phyloP scores from a whole-genome alignment of 2,329 filamentous ascomycete species.

The Grosmannia serpens region DNA sequence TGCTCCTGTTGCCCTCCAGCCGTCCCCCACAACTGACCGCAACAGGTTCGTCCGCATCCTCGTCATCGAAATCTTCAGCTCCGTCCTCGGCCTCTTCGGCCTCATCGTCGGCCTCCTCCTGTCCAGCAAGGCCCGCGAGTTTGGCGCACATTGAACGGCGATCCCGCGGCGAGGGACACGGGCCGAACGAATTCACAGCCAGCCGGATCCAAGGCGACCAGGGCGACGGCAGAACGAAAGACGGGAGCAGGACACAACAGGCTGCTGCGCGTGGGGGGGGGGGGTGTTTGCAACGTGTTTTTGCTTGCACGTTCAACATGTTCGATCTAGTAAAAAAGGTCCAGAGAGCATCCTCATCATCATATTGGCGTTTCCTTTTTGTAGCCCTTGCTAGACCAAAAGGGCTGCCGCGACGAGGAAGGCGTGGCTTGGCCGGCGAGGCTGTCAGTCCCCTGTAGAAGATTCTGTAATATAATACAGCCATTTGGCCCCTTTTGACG shows the following conservation, averaged over 20 bases:
- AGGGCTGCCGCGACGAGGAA: too few relatives aligned
- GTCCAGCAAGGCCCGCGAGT: slow-evolving; percentile 70
- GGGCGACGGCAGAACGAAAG: not conserved
- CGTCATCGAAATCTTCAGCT: slow-evolving; percentile 98
- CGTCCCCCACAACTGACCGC: slow-evolving; percentile 10
- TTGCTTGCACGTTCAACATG: not conserved
- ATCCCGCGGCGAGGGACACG: not conserved
- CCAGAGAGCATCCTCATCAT: not conserved
- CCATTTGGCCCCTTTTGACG: not conserved
- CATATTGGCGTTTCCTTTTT: not conserved
- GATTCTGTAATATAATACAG: not conserved
- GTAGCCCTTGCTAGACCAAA: too few relatives aligned
- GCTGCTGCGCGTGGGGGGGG: too few relatives aligned
- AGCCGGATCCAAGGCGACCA: not conserved
- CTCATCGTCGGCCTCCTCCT: slow-evolving; percentile 89
- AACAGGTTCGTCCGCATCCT: slow-evolving; percentile 93
- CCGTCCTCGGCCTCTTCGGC: slow-evolving; percentile 89
- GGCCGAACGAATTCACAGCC: not conserved
- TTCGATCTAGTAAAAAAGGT: not conserved
- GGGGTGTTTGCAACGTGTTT: not conserved
- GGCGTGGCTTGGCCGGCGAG: not conserved
- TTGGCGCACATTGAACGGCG: slow-evolving; percentile 31
- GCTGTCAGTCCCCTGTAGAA: not conserved
- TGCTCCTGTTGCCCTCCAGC: not conserved
- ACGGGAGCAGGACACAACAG: too few relatives aligned